Conservation (phyloP, 441 rosid species). For the California macrophylla region DNA sequence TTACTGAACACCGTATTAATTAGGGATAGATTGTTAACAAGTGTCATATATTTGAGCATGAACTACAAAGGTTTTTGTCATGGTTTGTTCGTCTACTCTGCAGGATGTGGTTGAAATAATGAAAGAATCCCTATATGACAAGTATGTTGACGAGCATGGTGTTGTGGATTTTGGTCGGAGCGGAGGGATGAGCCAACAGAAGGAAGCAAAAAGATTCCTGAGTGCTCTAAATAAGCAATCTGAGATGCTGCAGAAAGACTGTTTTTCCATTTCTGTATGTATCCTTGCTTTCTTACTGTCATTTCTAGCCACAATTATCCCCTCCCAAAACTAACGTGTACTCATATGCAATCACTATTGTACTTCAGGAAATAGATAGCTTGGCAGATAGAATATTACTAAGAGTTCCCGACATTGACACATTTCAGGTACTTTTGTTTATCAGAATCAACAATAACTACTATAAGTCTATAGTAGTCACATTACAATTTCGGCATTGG, state of each 20-base stretch:
- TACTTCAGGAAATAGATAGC: slow-evolving; percentile 82
- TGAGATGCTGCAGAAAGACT: slow-evolving; percentile 82
- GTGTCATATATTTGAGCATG: no score
- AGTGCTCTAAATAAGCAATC: slow-evolving; percentile 88
- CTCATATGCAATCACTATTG: neutral
- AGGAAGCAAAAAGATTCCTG: slow-evolving; percentile 88
- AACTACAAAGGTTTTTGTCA: neutral
- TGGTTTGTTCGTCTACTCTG: slow-evolving; percentile 4
- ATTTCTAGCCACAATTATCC: slow-evolving; percentile 8
- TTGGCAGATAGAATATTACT: slow-evolving; percentile 85
- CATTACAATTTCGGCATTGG: neutral
- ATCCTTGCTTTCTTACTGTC: slow-evolving; percentile 14
- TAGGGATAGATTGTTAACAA: no score
- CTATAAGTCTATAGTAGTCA: neutral
- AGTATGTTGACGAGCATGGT: slow-evolving; percentile 90
- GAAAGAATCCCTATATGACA: slow-evolving; percentile 88
- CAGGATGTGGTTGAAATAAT: slow-evolving; percentile 97
- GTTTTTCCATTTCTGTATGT: slow-evolving; percentile 73
- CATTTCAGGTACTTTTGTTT: slow-evolving; percentile 32
- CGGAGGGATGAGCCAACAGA: slow-evolving; percentile 98
- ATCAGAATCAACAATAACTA: neutral
- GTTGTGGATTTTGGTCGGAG: slow-evolving; percentile 85
- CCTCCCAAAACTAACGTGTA: slow-evolving; percentile 9
- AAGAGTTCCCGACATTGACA: slow-evolving; percentile 84
- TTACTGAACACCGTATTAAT: neutral